A percentile compares a stretch with the other conserved stretches of the same genome.
These are phyloP conservation scores for Ballota nigra DNA, from an alignment of 257 asterid species.

Conservation along the genomic window DNA sequence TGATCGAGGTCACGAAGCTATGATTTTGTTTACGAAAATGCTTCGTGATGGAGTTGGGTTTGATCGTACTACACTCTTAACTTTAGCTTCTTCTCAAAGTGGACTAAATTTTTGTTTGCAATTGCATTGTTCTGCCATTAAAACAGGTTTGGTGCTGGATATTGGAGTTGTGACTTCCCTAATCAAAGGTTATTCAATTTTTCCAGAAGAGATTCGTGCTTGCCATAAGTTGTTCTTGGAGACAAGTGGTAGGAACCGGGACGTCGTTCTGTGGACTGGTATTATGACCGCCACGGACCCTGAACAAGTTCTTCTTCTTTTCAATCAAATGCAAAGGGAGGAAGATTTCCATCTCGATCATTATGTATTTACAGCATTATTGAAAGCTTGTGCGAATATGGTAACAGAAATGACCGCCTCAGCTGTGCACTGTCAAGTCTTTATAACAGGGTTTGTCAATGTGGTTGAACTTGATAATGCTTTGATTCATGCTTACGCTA, in stretches of 20 bases:
- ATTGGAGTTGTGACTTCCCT: slow-evolving; percentile 66
- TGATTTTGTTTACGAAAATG: slow-evolving; percentile 46
- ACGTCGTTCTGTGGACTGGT: slow-evolving; percentile 78
- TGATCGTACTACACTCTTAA: slow-evolving; percentile 62
- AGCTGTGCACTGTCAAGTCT: slow-evolving; percentile 59
- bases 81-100: slow-evolving; percentile 50
- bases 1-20: slow-evolving; percentile 42
- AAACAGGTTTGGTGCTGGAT: slow-evolving; percentile 48
- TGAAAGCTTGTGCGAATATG: slow-evolving; percentile 78
- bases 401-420: slow-evolving; percentile 55
- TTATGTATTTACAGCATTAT: slow-evolving; percentile 50
- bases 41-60: slow-evolving; percentile 45
- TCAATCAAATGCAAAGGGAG: slow-evolving; percentile 53
- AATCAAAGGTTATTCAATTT: slow-evolving; percentile 61
- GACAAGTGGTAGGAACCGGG: slow-evolving; percentile 38
- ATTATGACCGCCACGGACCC: slow-evolving; percentile 63
- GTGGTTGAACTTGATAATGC: slow-evolving; percentile 54
- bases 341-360: slow-evolving; percentile 50
- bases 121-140: slow-evolving; percentile 56
- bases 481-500: slow-evolving; percentile 71
- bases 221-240: slow-evolving; percentile 57
- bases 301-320: slow-evolving; percentile 44
- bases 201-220: slow-evolving; percentile 45
- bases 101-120: slow-evolving; percentile 44
- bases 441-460: slow-evolving; percentile 43